Percentiles rank a stretch among this genome's conserved stretches.
phyloP scores from a whole-genome alignment of 345 rosid genomes.

The Euclidium syriacum region DNA sequence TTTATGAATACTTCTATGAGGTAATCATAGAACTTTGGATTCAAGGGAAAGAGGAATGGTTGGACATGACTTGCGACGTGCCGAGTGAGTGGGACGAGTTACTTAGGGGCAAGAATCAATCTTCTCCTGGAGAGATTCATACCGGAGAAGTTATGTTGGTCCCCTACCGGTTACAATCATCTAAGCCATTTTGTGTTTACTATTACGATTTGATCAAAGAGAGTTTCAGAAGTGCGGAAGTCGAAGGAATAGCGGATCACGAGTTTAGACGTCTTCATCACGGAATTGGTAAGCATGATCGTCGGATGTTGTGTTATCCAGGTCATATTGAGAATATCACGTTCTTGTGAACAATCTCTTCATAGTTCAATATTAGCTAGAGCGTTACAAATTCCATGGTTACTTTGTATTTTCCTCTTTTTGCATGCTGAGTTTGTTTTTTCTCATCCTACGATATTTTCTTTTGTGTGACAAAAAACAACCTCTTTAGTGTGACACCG shows the following conservation, averaged over 20 bases:
- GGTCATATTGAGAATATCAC: no score
- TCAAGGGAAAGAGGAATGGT: background rate
- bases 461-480: no score
- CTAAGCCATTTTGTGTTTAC: conserved; percentile 4
- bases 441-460: no score
- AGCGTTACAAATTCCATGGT: no score
- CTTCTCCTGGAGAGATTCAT: background rate
- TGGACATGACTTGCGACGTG: background rate
- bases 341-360: no score
- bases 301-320: no score
- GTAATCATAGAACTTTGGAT: background rate
- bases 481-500: no score
- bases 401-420: no score
- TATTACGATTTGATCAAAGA: background rate
- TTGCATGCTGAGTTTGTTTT: no score
- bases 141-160: conserved; percentile 1
- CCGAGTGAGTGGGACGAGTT: background rate
- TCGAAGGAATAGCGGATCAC: background rate
- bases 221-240: background rate
- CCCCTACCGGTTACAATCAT: background rate
- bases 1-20: background rate
- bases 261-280: conserved; percentile 9
- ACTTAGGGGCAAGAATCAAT: background rate
- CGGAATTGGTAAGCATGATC: no score
- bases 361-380: no score